Evolutionary conservation across 108 stramenopile species (phyloP), one percentile per base, ranked within the genome.

Genomic region (Nitzschia sp.): DNA sequence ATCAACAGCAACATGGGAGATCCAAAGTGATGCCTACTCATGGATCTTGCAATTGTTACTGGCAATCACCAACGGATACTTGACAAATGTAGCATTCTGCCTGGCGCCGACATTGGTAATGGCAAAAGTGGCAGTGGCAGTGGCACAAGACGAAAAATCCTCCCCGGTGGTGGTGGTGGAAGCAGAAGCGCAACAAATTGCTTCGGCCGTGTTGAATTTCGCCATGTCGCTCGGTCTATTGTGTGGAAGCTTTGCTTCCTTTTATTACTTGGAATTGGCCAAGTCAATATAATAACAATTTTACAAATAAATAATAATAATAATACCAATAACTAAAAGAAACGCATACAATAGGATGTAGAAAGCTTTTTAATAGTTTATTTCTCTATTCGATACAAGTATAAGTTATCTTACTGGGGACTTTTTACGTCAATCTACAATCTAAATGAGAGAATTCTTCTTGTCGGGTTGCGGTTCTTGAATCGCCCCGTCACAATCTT

Each of bases 361-460:
- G n/a, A n/a, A n/a, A n/a, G n/a, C n/a, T n/a, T n/a, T n/a, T n/a
- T n/a, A n/a, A n/a, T n/a, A n/a, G n/a, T n/a, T n/a, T n/a, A n/a
- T n/a, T n/a, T n/a, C n/a, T n/a, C n/a, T n/a, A n/a, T n/a, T n/a
- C n/a, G n/a, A n/a, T n/a, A n/a, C n/a, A n/a, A n/a, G n/a, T n/a
- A n/a, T n/a, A n/a, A n/a, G n/a, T n/a, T n/a, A n/a, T n/a, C n/a
- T n/a, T n/a, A n/a, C n/a, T n/a, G n/a, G n/a, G n/a, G n/a, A n/a
- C n/a, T n/a, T n/a, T n/a, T n/a, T n/a, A n/a, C n/a, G n/a, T n/a
- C n/a, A n/a, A n/a, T n/a, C n/a, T n/a, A n/a, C 38, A 41, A 30
- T 28, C 28, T 44, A 72, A 38, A 86, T 86, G 15, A 86, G 75
- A 4, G 85, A 86, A 68, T 79, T 86, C 71, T 83, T 81, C 50